Percentiles rank a stretch among this genome's conserved stretches.
These are phyloP conservation scores for Chamaenerion angustifolium DNA, from an alignment of 345 rosid genomes.

Conservation along the genomic window DNA sequence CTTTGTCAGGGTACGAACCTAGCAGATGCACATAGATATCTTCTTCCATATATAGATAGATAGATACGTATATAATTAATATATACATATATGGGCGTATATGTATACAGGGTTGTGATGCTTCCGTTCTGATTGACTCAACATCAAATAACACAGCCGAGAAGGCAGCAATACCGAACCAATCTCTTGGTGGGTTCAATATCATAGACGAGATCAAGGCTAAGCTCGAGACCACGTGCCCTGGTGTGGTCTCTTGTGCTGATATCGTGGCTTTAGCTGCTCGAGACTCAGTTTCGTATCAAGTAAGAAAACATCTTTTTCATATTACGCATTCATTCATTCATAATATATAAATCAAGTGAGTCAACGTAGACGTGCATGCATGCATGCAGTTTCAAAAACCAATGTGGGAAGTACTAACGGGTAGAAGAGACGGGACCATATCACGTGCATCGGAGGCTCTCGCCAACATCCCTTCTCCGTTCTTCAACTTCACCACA, in stretches of 20 bases:
- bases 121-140: conserved; percentile 19
- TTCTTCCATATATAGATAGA: no score
- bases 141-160: conserved; percentile 16
- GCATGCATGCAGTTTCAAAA: conserved; percentile 20
- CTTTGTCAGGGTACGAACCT: no score
- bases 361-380: background rate
- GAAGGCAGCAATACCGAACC: conserved; percentile 26
- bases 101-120: conserved; percentile 10
- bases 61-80: no score
- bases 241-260: conserved; percentile 35
- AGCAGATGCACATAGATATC: no score
- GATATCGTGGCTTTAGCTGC: conserved; percentile 32
- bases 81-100: no score
- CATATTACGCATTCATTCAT: no score
- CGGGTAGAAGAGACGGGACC: conserved; percentile 44
- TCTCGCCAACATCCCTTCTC: no score
- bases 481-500: conserved; percentile 13
- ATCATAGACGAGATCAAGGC: conserved; percentile 26
- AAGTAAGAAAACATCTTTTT: no score
- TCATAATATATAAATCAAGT: background rate
- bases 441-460: no score
- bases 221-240: conserved; percentile 24
- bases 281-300: conserved; percentile 23
- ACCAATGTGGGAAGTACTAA: conserved; percentile 24
- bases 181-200: conserved; percentile 17